phyloP scores from a whole-genome alignment of 179 eudicot genomes.

The Monotropa hypopitys region DNA sequence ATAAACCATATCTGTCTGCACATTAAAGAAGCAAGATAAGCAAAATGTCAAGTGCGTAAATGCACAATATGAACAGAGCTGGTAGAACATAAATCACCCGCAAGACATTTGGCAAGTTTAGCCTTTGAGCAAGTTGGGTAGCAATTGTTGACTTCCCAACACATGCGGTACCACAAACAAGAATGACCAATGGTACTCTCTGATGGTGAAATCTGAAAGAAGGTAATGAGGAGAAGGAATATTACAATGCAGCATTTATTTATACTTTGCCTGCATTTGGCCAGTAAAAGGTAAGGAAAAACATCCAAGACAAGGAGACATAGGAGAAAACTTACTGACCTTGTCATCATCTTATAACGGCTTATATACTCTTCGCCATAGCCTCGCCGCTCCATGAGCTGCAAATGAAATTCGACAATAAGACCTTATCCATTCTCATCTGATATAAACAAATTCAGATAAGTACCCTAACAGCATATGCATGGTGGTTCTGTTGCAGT shows the following conservation, averaged over 20 bases:
- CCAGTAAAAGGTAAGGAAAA: not conserved
- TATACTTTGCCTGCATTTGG: not conserved
- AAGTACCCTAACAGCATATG: not conserved
- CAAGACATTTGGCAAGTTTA: conserved; percentile 88
- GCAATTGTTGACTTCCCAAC: conserved; percentile 97
- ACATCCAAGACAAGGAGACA: not conserved
- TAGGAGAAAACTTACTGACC: conserved; percentile 31
- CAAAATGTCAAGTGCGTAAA: conserved; percentile 13
- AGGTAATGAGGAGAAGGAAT: conserved; percentile 3
- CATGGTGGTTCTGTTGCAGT: not conserved
- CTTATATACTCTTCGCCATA: conserved; percentile 89
- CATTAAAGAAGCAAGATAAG: conserved; percentile 14
- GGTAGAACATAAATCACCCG: conserved; percentile 35
- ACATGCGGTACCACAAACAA: conserved; percentile 98
- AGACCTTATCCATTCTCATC: not conserved
- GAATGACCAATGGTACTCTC: conserved; percentile 93
- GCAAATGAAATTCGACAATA: conserved; percentile 24
- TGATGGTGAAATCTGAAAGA: conserved; percentile 82
- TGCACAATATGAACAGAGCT: not conserved
- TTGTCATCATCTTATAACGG: conserved; percentile 97
- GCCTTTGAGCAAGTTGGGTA: conserved; percentile 96
- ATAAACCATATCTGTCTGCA: conserved; percentile 98
- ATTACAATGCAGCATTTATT: not conserved
- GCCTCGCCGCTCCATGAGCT: conserved; percentile 97
- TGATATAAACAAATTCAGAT: not conserved